A percentile compares a stretch with the other conserved stretches of the same genome.
These are phyloP conservation scores for Trametes punicea DNA, from an alignment of 768 basidiomycete species.

Conservation along the genomic window DNA sequence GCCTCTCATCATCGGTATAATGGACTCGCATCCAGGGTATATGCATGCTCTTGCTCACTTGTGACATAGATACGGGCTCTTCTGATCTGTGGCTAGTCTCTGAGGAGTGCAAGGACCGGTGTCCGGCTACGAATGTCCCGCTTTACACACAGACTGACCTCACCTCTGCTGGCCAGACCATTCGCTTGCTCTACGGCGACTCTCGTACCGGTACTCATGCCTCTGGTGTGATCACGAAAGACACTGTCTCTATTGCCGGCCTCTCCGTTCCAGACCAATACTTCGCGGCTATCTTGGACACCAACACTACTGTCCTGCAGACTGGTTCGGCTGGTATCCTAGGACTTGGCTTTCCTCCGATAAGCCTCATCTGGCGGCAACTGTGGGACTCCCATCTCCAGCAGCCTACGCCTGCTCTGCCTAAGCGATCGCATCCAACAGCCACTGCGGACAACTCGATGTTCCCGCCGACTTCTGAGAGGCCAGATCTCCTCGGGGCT, in stretches of 20 bases:
- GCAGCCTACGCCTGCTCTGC: neutral
- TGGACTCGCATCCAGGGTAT: too few relatives aligned
- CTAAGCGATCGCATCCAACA: constrained; percentile 2
- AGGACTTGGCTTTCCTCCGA: constrained; percentile 71
- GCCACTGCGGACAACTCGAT: constrained; percentile 15
- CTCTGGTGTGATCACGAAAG: constrained; percentile 57
- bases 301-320: constrained; percentile 59
- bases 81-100: constrained; percentile 76
- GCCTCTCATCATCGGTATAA: constrained; percentile 60
- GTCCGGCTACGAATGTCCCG: constrained; percentile 37
- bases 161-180: constrained; percentile 43
- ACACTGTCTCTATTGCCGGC: constrained; percentile 52
- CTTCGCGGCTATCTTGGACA: constrained; percentile 65
- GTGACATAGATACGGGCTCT: constrained; percentile 63
- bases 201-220: constrained; percentile 69
- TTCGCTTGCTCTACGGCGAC: constrained; percentile 63
- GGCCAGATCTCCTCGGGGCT: too few relatives aligned
- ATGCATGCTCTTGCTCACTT: neutral
- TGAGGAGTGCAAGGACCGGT: constrained; percentile 46
- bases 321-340: constrained; percentile 64
- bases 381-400: constrained; percentile 18
- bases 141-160: constrained; percentile 52
- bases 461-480: neutral
- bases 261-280: constrained; percentile 49
- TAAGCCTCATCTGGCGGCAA: constrained; percentile 33